A percentile compares a stretch with the other conserved stretches of the same genome.
Evolutionary conservation across 2,329 filamentous ascomycete genomes (phyloP).

Genomic region (Fusarium avenaceum): DNA sequence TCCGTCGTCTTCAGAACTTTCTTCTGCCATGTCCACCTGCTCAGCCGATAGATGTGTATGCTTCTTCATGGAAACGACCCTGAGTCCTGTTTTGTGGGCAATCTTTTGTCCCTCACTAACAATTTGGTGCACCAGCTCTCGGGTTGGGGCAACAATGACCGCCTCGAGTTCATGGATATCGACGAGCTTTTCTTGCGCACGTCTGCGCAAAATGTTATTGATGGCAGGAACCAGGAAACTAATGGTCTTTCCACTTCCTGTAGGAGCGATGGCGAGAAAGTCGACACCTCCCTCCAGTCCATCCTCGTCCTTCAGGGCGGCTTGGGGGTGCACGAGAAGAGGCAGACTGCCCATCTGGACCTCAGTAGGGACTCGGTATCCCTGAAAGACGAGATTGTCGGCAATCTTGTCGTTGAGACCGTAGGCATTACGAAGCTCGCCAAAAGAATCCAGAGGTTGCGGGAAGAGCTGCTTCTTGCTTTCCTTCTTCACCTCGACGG

Average conservation of each 20-base stretch:
- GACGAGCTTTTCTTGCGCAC: slow-evolving; percentile 60
- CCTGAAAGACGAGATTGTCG: slow-evolving; percentile 85
- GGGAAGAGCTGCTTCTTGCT: slow-evolving; percentile 77
- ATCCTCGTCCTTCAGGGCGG: slow-evolving; percentile 59
- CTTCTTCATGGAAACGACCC: slow-evolving; percentile 86
- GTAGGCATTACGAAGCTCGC: slow-evolving; percentile 77
- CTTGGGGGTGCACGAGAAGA: slow-evolving; percentile 74
- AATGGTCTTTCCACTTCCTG: slow-evolving; percentile 95
- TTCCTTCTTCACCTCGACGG: slow-evolving; percentile 63
- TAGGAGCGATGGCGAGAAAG: slow-evolving; percentile 90
- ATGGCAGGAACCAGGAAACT: slow-evolving; percentile 92
- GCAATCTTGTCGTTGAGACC: slow-evolving; percentile 79
- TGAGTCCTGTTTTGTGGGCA: slow-evolving; percentile 79
- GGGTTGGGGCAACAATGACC: slow-evolving; percentile 81
- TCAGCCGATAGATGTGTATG: slow-evolving; percentile 77
- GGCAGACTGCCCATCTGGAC: slow-evolving; percentile 91
- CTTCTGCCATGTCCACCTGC: slow-evolving; percentile 55
- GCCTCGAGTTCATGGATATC: slow-evolving; percentile 69
- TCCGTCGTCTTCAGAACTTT: slow-evolving; percentile 58
- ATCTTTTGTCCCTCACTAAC: slow-evolving; percentile 89
- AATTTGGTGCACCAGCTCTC: slow-evolving; percentile 84
- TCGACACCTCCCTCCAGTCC: slow-evolving; percentile 67
- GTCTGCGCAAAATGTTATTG: slow-evolving; percentile 75
- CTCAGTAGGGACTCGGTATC: slow-evolving; percentile 89
- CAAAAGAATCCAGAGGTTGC: slow-evolving; percentile 83